These are phyloP conservation scores for Blastomyces parvus DNA, from an alignment of 2,329 filamentous ascomycete species.

Conservation along the genomic window DNA sequence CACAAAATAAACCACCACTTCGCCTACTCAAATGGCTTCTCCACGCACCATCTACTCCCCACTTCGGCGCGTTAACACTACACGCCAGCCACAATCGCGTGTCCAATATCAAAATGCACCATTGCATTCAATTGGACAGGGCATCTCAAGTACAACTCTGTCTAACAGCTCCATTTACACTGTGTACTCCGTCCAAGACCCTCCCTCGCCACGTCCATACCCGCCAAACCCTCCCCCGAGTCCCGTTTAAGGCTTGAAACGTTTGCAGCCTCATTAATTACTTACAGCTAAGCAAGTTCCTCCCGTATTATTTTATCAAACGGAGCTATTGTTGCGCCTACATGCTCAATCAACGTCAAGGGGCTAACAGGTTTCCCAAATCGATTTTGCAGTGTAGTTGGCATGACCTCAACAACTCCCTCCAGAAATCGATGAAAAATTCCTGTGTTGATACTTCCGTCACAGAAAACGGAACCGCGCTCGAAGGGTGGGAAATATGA, in stretches of 20 bases:
- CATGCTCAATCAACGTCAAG: not conserved
- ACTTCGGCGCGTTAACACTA: not conserved
- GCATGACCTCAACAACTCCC: not conserved
- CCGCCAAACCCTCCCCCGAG: conserved; percentile 34
- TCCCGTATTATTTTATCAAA: not conserved
- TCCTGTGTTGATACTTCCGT: not conserved
- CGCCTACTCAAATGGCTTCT: not conserved
- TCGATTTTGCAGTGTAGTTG: not conserved
- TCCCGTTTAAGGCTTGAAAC: conserved; percentile 22
- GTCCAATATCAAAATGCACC: not conserved
- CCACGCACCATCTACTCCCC: not conserved
- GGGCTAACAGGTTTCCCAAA: not conserved
- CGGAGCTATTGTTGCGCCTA: too few species aligned
- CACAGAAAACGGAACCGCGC: not conserved
- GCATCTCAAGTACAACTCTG: not conserved
- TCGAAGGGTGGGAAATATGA: not conserved
- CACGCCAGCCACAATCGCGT: not conserved
- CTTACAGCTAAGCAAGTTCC: not conserved
- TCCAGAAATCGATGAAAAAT: not conserved
- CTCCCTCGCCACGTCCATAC: conserved; percentile 27
- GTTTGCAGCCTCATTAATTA: not conserved
- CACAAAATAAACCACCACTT: not conserved
- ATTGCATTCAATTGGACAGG: not conserved
- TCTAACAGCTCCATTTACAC: not conserved
- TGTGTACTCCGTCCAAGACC: conserved; percentile 13